Evolutionary conservation across 768 basidiomycete species (phyloP).

Genomic region (Suillus placidus): DNA sequence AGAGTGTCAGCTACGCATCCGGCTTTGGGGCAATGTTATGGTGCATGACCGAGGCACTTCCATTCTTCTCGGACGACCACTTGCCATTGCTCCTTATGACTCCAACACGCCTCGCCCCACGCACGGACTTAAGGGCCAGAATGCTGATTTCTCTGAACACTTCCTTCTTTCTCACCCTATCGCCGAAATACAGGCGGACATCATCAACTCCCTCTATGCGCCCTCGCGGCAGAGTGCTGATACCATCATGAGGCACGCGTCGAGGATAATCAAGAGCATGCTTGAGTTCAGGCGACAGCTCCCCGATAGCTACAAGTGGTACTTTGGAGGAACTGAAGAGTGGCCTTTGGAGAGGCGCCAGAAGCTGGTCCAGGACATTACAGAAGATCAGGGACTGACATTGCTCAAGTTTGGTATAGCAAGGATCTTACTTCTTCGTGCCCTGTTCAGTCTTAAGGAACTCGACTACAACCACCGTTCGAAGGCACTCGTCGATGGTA

Average conservation of each 20-base stretch:
- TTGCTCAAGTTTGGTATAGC: conserved; percentile 83
- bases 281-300: conserved; percentile 67
- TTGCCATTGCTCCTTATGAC: conserved; percentile 82
- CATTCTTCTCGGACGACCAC: conserved; percentile 82
- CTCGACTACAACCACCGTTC: conserved; percentile 65
- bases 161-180: conserved; percentile 76
- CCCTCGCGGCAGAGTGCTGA: conserved; percentile 73
- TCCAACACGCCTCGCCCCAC: conserved; percentile 77
- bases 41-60: conserved; percentile 89
- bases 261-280: conserved; percentile 78
- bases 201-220: conserved; percentile 83
- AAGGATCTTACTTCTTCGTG: conserved; percentile 75
- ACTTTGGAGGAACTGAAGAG: conserved; percentile 77
- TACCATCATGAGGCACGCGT: conserved; percentile 74
- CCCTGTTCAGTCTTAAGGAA: conserved; percentile 77
- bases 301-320: conserved; percentile 71
- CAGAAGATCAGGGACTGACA: conserved; percentile 81
- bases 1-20: conserved; percentile 77
- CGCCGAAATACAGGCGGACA: conserved; percentile 85
- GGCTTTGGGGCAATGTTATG: conserved; percentile 84
- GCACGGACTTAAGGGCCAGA: conserved; percentile 38
- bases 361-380: conserved; percentile 71
- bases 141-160: conserved; percentile 69
- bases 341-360: conserved; percentile 70
- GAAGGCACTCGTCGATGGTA: conserved; percentile 79